phyloP scores from a whole-genome alignment of 805 yeast genomes.

The Suhomyces kilbournensis region DNA sequence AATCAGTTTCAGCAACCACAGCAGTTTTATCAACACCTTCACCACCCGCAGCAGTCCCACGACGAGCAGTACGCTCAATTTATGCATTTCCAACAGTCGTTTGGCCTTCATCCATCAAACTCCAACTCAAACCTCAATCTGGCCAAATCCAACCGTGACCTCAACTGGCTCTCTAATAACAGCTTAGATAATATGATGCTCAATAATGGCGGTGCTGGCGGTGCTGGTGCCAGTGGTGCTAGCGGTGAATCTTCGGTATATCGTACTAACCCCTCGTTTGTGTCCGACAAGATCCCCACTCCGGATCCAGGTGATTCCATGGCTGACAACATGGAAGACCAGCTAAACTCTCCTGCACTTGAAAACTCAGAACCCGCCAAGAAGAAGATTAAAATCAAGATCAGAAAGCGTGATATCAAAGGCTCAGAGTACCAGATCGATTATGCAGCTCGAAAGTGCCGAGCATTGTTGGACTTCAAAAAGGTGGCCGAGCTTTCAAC shows the following conservation, averaged over 20 bases:
- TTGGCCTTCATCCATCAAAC: constrained; percentile 5
- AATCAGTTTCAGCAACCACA: constrained; percentile 1
- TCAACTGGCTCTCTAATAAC: constrained; percentile 1
- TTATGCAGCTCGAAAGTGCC: constrained; percentile 24
- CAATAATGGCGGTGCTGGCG: background rate
- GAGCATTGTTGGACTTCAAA: constrained; percentile 28
- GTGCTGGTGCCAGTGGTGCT: background rate
- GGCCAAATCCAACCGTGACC: background rate
- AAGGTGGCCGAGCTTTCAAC: constrained; percentile 9
- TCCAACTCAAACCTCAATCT: constrained; percentile 5
- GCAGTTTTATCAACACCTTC: constrained; percentile 4
- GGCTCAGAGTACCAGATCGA: constrained; percentile 21
- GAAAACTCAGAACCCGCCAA: constrained; percentile 1
- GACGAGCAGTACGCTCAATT: background rate
- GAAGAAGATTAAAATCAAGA: constrained; percentile 4
- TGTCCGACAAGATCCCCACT: background rate
- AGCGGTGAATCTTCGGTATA: background rate
- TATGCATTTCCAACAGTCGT: constrained; percentile 3
- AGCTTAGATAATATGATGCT: background rate
- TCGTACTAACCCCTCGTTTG: background rate
- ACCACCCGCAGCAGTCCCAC: constrained; percentile 4
- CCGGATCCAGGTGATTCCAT: constrained; percentile 1
- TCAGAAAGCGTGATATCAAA: constrained; percentile 10
- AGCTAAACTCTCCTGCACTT: background rate
- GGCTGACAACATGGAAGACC: background rate